These are phyloP conservation scores for Alternaria incomplexa DNA, from an alignment of 2,329 filamentous ascomycete species.

Conservation along the genomic window DNA sequence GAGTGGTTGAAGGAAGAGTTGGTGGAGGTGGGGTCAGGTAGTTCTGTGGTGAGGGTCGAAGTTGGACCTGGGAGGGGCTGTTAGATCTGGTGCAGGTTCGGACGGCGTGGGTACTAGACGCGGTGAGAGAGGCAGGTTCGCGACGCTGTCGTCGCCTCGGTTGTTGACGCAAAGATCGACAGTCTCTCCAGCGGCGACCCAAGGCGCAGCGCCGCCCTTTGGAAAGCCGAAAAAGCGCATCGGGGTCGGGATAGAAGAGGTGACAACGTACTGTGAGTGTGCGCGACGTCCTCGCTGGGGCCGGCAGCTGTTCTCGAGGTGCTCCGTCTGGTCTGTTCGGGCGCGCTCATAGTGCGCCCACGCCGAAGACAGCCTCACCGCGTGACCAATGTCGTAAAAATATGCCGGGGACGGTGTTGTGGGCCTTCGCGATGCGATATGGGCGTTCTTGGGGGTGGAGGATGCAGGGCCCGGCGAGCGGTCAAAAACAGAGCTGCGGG, in stretches of 20 bases:
- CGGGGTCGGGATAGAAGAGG: not conserved
- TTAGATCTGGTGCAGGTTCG: slow-evolving; percentile 4
- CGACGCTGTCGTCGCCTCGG: slow-evolving; percentile 20
- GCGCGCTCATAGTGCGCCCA: slow-evolving; percentile 51
- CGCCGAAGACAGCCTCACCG: slow-evolving; percentile 34
- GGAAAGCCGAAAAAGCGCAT: not conserved
- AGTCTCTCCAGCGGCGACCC: slow-evolving; percentile 1
- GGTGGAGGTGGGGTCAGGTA: slow-evolving; percentile 46
- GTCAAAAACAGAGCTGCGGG: slow-evolving; percentile 34
- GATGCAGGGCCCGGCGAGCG: slow-evolving; percentile 30
- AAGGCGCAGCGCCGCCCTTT: not conserved
- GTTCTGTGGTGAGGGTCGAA: slow-evolving; percentile 19
- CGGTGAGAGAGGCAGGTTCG: slow-evolving; percentile 11
- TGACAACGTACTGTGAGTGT: slow-evolving; percentile 28
- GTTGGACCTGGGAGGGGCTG: slow-evolving; percentile 16
- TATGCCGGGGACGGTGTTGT: slow-evolving; percentile 5
- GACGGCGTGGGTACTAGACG: not conserved
- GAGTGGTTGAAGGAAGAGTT: slow-evolving; percentile 51
- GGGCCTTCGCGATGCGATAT: slow-evolving; percentile 24
- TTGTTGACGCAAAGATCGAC: slow-evolving; percentile 28
- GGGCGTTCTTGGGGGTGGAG: slow-evolving; percentile 15
- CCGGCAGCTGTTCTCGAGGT: slow-evolving; percentile 43
- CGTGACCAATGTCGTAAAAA: slow-evolving; percentile 27
- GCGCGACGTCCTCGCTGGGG: slow-evolving; percentile 23
- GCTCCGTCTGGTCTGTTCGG: slow-evolving; percentile 44